Base-by-base conservation (phyloP, 768 basidiomycete genomes). In the Tylopilus subfusipes region DNA sequence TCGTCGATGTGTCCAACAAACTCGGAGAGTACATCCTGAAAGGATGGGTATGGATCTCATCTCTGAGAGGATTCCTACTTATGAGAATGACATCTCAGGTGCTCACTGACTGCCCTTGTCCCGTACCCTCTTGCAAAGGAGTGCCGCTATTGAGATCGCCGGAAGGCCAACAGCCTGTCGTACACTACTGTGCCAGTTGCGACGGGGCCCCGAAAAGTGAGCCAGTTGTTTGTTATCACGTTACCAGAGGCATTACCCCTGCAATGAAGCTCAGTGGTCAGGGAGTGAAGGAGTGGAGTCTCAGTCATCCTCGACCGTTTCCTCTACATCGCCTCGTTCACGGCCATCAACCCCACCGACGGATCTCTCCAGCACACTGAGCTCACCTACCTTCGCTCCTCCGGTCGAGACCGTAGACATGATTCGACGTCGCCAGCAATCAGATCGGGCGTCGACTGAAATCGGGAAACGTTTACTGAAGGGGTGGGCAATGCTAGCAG, bases 401-500 rank as follows among this genome's bases (percentile, higher is more conserved):
- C 79, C 84, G n/a, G 73, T 77, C 33, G 86, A 88, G 54, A 85
- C 83, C 2, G 84, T 83, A 59, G 82, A 85, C 58, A 78, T 76
- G 22, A 72, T 83, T 22, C 81, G 81, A 33, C 80, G 92, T 29
- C 82, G 92, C 50, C 83, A 85, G 55, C 91, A 93, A 68, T 90
- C 89, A 3, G 91, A 94, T 66, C 73, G 69, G 38, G 92, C 93
- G 16, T 90, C 90, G 3, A 72, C 83, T 48, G 87, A 88, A 63
- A 89, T 94, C 29, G 93, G 88, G 42, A 85, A 81, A 57, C 80
- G 83, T 24, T 75, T 94, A 55, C 71, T 94, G 43, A 84, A 82
- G 62, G 92, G 88, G 38, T 94, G 90, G 89, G 83, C 92, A 0
- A 90, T 94, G 88, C 76, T 94, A n/a, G 89, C 79, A 22, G 90